Base-by-base conservation (phyloP, 345 rosid species). In the Corchorus olitorius region DNA sequence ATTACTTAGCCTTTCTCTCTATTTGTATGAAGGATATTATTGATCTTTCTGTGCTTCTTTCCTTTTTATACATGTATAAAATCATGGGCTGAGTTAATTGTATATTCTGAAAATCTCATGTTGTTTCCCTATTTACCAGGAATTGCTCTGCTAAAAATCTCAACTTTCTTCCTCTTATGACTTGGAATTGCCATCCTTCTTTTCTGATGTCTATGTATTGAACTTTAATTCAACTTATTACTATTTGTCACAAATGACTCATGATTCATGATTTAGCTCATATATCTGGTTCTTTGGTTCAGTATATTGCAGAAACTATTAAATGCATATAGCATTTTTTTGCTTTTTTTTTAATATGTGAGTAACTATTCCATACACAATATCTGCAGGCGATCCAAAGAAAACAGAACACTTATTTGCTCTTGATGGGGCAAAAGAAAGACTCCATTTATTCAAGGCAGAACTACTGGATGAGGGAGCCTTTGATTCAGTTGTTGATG, bases 341-440 rank as follows among this genome's bases (percentile, higher is more conserved):
- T n/a, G 48, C 13, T 12, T 22, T 19, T 55, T 14, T 53, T 56
- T 39, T 13, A 63, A 53, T 54, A 4, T 16, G 9, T 16, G 17
- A 52, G 11, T 37, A 58, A 34, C 62, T 55, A 22, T 37, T 22
- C 3, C 10, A 5, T 53, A 6, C 52, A 39, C 50, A 35, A 27
- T 39, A 19, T n/a, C n/a, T 37, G 5, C 13, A 82, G 88, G 77
- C 78, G 81, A 83, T 65, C 75, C 79, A 1, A 79, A 72, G 35
- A 75, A 80, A 67, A 73, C 82, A 7, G 63, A 70, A 20, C 85
- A 86, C 74, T 75, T 81, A 13, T 69, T 50, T 66, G 77, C 80
- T 6, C 85, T 86, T 16, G 85, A 79, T 52, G 88, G 85, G 52
- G 89, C 87, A 37, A 77, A 81, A 54, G 83, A 85, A 71, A 79